Conservation (phyloP, 2,329 filamentous ascomycete species). For the Sarocladiaceae sp. region DNA sequence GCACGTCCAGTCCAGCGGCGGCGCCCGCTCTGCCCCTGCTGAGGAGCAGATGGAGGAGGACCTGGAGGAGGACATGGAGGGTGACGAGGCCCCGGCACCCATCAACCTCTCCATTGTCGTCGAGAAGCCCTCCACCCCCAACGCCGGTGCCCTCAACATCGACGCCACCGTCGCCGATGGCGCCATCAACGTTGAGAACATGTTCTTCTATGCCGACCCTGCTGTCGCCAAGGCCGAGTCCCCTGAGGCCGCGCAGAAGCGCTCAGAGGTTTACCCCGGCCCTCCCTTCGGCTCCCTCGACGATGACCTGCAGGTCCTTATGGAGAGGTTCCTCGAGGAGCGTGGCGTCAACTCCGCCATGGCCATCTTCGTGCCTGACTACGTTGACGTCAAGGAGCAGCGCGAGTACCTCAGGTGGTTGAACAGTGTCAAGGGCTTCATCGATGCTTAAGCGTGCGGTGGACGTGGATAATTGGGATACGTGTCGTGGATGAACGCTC, state of each 20-base stretch:
- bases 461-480: neutral
- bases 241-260: conserved; percentile 72
- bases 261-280: conserved; percentile 79
- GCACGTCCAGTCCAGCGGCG: conserved; percentile 46
- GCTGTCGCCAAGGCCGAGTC: conserved; percentile 72
- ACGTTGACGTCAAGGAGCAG: conserved; percentile 98
- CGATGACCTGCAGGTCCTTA: conserved; percentile 86
- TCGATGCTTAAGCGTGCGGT: conserved; percentile 63
- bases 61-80: conserved; percentile 47
- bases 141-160: conserved; percentile 71
- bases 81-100: conserved; percentile 62
- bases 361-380: conserved; percentile 89
- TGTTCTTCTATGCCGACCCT: conserved; percentile 80
- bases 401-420: conserved; percentile 93
- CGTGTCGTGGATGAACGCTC: neutral
- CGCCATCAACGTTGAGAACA: conserved; percentile 80
- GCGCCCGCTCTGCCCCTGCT: conserved; percentile 50
- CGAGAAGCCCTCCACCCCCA: conserved; percentile 70
- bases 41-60: conserved; percentile 40
- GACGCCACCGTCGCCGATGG: conserved; percentile 85
- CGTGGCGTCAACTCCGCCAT: conserved; percentile 83
- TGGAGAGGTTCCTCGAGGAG: conserved; percentile 94
- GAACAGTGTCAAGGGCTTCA: conserved; percentile 78
- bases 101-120: conserved; percentile 78
- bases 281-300: conserved; percentile 93